A percentile compares a stretch with the other conserved stretches of the same genome.
These are phyloP conservation scores for Histomonas meleagridis DNA, from an alignment of 208 protist genomes.

Conservation along the genomic window DNA sequence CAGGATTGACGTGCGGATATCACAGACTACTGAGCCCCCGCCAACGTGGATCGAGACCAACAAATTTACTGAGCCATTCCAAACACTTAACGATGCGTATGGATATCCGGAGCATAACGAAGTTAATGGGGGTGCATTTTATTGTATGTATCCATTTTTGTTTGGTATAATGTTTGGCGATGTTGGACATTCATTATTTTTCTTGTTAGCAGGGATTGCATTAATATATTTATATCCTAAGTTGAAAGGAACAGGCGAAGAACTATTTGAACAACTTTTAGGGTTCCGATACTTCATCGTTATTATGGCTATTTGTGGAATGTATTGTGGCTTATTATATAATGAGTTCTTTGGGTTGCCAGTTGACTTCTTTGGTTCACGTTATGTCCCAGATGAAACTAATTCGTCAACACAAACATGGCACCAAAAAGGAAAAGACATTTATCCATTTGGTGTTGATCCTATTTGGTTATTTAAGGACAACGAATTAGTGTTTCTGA, in stretches of 20 bases:
- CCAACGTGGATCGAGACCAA: constrained; percentile 58
- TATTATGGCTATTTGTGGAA: too few relatives aligned
- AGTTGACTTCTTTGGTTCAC: constrained; percentile 48
- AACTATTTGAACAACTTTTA: too few relatives aligned
- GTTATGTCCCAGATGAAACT: background rate
- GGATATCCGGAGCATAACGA: constrained; percentile 53
- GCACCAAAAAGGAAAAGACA: too few relatives aligned
- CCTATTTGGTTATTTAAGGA: constrained; percentile 52
- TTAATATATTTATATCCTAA: too few relatives aligned
- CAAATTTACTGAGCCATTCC: constrained; percentile 73
- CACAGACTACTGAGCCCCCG: constrained; percentile 46
- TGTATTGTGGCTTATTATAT: too few relatives aligned
- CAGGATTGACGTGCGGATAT: background rate
- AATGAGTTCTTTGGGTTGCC: constrained; percentile 47
- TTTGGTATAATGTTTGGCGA: constrained; percentile 99
- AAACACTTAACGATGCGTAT: constrained; percentile 84
- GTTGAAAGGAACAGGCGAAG: too few relatives aligned
- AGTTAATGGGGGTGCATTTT: constrained; percentile 48
- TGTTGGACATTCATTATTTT: constrained; percentile 77
- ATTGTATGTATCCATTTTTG: constrained; percentile 97
- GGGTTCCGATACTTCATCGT: too few relatives aligned
- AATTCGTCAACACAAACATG: too few relatives aligned
- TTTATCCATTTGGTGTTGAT: constrained; percentile 61
- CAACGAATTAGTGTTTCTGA: constrained; percentile 85
- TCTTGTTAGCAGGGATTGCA: constrained; percentile 42